Percentiles rank a stretch among this genome's conserved stretches.
Conservation (phyloP, 352 stramenopile genomes). For the Phytophthora ohioensis region DNA sequence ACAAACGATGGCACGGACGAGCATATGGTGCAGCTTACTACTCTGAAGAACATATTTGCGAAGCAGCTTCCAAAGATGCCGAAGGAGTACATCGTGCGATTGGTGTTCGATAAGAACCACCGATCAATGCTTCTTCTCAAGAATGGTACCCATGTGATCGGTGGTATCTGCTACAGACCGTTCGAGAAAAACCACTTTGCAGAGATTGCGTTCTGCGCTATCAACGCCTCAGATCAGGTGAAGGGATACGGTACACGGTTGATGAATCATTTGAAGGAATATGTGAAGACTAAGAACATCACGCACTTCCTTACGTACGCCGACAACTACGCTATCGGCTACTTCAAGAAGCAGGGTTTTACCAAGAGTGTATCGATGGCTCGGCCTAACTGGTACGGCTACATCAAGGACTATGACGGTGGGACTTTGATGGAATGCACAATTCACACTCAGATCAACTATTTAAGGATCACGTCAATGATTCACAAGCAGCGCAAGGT, state of each 20-base stretch:
- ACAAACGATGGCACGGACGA: constrained; percentile 91
- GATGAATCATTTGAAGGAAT: constrained; percentile 99
- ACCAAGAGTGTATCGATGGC: constrained; percentile 90
- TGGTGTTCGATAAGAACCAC: constrained; percentile 98
- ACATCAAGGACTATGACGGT: constrained; percentile 99
- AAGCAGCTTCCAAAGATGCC: constrained; percentile 99
- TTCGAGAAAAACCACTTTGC: constrained; percentile 96
- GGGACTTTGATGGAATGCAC: constrained; percentile 99
- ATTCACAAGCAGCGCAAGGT: constrained; percentile 95
- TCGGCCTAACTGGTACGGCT: constrained; percentile 93
- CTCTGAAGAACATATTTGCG: constrained; percentile 98
- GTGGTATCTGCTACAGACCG: constrained; percentile 97
- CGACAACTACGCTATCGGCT: constrained; percentile 99
- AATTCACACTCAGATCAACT: constrained; percentile 98
- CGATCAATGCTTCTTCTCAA: constrained; percentile 94
- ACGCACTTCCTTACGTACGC: constrained; percentile 99
- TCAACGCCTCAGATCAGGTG: constrained; percentile 97
- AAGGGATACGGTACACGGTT: constrained; percentile 98
- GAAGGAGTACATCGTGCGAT: constrained; percentile 98
- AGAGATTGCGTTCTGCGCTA: constrained; percentile 99
- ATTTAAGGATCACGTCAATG: constrained; percentile 96
- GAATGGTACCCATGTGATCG: constrained; percentile 94
- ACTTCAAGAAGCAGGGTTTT: constrained; percentile 98
- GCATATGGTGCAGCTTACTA: constrained; percentile 94
- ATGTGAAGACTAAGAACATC: constrained; percentile 92